Evolutionary conservation across 441 rosid genomes (phyloP), one percentile per base, ranked within the genome.

Genomic region (Croton setiger): DNA sequence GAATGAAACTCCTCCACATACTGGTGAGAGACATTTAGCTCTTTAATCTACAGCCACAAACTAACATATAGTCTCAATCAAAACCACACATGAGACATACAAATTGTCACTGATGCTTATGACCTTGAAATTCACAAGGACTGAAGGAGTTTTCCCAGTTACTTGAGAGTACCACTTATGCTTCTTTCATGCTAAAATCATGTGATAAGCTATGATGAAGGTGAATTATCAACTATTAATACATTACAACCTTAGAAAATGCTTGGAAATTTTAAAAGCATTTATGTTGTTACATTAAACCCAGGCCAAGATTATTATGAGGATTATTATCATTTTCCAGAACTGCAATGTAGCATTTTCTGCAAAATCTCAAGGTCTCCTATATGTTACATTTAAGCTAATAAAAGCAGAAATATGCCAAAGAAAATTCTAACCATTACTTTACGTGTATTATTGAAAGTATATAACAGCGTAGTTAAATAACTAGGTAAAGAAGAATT

Each of bases 21-120:
- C 63, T 76, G 85, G 63, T 83, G 76, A 49, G 78, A 64, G 10
- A 76, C 75, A 74, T 66, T 76, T 11, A 90, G 79, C 56, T 82
- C 84, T 78, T 83, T 84, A 67, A 90, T 89, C 99, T 95, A 78
- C 78, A 84, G 72, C 52, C 75, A 63, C 76, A 76, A 73, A 72
- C 72, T 73, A 85, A 65, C 63, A 64, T 57, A 69, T 20, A 75
- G 78, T 72, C 74, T 80, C 71, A 73, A 84, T 79, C 81, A 80
- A 71, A 67, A 76, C 27, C 63, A 60, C 75, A 8, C 47, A 43
- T 48, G 31, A 27, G 31, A 27, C 31, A 35, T 54, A 43, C 3
- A 48, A 14, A 14, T 14, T 48, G 53, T 48, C 7, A 27, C 63
- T 5, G 45, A 44, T 18, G 17, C 11, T 33, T 12, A 17, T 18